Conservation (phyloP, 805 yeast genomes). For the Ogataea ganodermae region DNA sequence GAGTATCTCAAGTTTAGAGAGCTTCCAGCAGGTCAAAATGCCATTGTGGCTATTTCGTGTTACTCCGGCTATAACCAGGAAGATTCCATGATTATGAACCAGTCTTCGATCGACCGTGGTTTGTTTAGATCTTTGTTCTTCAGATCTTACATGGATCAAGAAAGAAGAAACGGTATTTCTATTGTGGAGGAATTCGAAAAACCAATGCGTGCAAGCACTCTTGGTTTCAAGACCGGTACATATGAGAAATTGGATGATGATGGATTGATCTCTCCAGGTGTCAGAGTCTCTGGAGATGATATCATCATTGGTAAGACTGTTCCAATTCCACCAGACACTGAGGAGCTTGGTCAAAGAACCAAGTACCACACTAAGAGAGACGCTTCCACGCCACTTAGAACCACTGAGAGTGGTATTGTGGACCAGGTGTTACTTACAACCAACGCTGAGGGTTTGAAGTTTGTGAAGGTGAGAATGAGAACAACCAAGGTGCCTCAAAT, state of each 20-base stretch:
- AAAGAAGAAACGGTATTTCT: conserved; percentile 97
- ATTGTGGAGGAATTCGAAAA: conserved; percentile 97
- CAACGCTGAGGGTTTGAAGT: conserved; percentile 96
- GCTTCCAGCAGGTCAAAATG: conserved; percentile 98
- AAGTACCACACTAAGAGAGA: conserved; percentile 98
- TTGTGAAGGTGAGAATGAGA: conserved; percentile 98
- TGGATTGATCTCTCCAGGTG: conserved; percentile 97
- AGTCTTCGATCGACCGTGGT: conserved; percentile 95
- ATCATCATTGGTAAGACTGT: conserved; percentile 98
- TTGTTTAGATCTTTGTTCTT: conserved; percentile 93
- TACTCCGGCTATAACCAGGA: conserved; percentile 99
- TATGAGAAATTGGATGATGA: conserved; percentile 98
- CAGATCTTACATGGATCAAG: conserved; percentile 98
- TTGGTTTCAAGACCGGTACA: conserved; percentile 96
- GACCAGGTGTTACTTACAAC: conserved; percentile 97
- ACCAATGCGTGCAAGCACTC: conserved; percentile 91
- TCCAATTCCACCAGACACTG: conserved; percentile 98
- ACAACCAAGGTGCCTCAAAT: conserved; percentile 98
- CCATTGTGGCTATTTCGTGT: conserved; percentile 97
- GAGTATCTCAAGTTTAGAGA: conserved; percentile 96
- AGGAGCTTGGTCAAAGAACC: conserved; percentile 97
- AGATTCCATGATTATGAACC: conserved; percentile 99
- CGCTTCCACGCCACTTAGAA: conserved; percentile 95
- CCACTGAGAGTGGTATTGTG: conserved; percentile 97
- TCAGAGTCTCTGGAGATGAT: conserved; percentile 98